These are phyloP conservation scores for Lachancea quebecensis DNA, from an alignment of 805 yeast species.

Conservation along the genomic window DNA sequence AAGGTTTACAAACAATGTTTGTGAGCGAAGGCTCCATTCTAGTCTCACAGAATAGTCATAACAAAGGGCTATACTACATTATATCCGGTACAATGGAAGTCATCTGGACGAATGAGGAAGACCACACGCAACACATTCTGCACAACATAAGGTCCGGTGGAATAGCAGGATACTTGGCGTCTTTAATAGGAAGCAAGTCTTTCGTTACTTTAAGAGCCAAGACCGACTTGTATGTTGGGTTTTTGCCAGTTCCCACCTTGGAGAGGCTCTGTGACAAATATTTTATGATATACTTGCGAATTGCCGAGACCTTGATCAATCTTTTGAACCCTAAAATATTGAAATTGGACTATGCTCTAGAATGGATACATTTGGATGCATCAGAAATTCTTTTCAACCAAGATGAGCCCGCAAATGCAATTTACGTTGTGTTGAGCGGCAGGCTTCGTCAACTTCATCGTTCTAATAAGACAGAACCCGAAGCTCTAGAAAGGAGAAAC, in stretches of 20 bases:
- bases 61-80: constrained; percentile 73
- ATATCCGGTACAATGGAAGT: constrained; percentile 74
- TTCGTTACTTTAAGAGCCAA: constrained; percentile 63
- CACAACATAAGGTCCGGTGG: constrained; percentile 70
- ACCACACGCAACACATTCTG: constrained; percentile 35
- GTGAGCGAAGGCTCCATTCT: constrained; percentile 48
- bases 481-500: constrained; percentile 6
- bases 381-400: constrained; percentile 75
- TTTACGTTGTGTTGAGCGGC: constrained; percentile 84
- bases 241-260: constrained; percentile 54
- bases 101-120: constrained; percentile 33
- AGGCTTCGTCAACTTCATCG: constrained; percentile 58
- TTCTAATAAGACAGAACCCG: constrained; percentile 12
- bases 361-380: constrained; percentile 90
- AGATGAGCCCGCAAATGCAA: constrained; percentile 84
- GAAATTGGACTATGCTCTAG: constrained; percentile 83
- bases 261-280: constrained; percentile 66
- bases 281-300: constrained; percentile 66
- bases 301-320: constrained; percentile 67
- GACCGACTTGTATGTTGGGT: constrained; percentile 60
- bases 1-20: constrained; percentile 49
- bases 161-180: constrained; percentile 79
- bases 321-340: constrained; percentile 60
- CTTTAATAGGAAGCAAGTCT: constrained; percentile 72
- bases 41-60: constrained; percentile 56